These are phyloP conservation scores for Magnusiomyces ingens DNA, from an alignment of 1,139 yeast species.

Conservation along the genomic window DNA sequence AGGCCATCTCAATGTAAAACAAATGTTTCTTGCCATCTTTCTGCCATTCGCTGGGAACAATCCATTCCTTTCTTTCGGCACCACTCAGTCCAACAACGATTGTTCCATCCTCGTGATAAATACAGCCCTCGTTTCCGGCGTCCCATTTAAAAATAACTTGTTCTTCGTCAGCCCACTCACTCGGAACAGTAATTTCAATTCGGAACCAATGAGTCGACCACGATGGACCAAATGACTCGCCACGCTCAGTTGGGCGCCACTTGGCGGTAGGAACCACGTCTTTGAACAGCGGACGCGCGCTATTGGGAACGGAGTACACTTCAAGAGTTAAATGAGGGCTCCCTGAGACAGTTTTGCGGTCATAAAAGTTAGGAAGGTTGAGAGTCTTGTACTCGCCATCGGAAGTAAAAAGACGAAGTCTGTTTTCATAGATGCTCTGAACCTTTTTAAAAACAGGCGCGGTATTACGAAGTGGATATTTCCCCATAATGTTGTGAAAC, in stretches of 20 bases:
- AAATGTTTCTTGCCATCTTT: slow-evolving; percentile 40
- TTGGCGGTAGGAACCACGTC: slow-evolving; percentile 52
- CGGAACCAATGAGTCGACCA: slow-evolving; percentile 97
- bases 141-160: slow-evolving; percentile 70
- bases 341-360: slow-evolving; percentile 42
- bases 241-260: slow-evolving; percentile 59
- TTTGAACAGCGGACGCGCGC: slow-evolving; percentile 62
- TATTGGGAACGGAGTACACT: slow-evolving; percentile 61
- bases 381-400: slow-evolving; percentile 65
- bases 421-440: slow-evolving; percentile 65
- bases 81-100: slow-evolving; percentile 86
- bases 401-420: slow-evolving; percentile 70
- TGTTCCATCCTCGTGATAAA: slow-evolving; percentile 58
- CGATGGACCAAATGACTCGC: slow-evolving; percentile 84
- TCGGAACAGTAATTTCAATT: slow-evolving; percentile 55
- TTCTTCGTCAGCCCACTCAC: slow-evolving; percentile 34
- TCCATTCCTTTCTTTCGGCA: slow-evolving; percentile 73
- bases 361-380: slow-evolving; percentile 80
- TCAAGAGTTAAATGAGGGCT: slow-evolving; percentile 43
- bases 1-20: slow-evolving; percentile 82
- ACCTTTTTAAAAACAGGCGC: slow-evolving; percentile 82
- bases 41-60: slow-evolving; percentile 51
- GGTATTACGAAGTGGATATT: slow-evolving; percentile 41
- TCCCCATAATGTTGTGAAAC: slow-evolving; percentile 2
- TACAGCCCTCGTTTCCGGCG: slow-evolving; percentile 76